A percentile compares a stretch with the other conserved stretches of the same genome.
These are phyloP conservation scores for Xylona heveae DNA, from an alignment of 495 filamentous ascomycete species.

Conservation along the genomic window DNA sequence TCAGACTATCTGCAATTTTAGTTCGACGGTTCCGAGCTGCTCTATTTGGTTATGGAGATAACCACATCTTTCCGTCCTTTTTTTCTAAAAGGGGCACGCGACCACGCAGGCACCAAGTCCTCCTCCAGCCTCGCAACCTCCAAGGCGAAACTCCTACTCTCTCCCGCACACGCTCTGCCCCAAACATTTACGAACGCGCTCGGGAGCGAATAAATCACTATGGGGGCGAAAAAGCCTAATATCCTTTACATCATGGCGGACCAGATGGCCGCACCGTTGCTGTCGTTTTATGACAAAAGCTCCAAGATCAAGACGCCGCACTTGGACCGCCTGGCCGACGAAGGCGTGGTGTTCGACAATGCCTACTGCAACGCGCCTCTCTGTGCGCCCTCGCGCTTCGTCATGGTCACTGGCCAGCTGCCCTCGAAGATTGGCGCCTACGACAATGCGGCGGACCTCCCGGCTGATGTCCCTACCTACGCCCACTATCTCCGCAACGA, in stretches of 20 bases:
- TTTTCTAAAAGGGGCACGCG: too few species aligned
- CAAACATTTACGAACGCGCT: too few species aligned
- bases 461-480: constrained; percentile 61
- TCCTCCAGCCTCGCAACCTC: too few species aligned
- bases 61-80: too few species aligned
- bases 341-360: constrained; percentile 65
- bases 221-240: constrained; percentile 40
- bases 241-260: constrained; percentile 85
- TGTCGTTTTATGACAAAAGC: constrained; percentile 61
- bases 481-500: constrained; percentile 70
- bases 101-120: too few species aligned
- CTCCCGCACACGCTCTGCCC: too few species aligned
- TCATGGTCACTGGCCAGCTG: constrained; percentile 71
- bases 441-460: constrained; percentile 64
- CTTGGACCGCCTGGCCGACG: constrained; percentile 55
- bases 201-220: too few species aligned
- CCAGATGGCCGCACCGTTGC: constrained; percentile 67
- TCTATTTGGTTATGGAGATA: too few species aligned
- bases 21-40: too few species aligned
- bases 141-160: too few species aligned
- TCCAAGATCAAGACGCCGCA: constrained; percentile 75
- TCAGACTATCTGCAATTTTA: too few species aligned
- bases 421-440: constrained; percentile 72
- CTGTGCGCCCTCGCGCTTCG: constrained; percentile 72
- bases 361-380: constrained; percentile 82